phyloP scores from a whole-genome alignment of 2,329 filamentous ascomycete genomes.

The Penicillium glabrum region DNA sequence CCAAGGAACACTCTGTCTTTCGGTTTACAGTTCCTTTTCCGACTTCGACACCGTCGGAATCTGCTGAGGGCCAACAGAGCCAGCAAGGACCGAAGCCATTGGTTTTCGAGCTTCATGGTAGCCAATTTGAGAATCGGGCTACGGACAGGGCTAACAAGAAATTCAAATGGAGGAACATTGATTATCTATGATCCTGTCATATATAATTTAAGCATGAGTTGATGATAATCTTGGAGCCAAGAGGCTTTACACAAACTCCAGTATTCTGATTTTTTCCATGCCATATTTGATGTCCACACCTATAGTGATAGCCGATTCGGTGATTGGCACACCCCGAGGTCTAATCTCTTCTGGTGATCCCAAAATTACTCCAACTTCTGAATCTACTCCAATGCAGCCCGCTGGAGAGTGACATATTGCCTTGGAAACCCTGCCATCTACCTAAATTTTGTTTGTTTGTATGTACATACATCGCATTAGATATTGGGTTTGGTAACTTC shows the following conservation, averaged over 20 bases:
- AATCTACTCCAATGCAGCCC: background rate
- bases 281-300: background rate
- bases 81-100: slow-evolving; percentile 42
- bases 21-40: slow-evolving; percentile 66
- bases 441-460: background rate
- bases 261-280: background rate
- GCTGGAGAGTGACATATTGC: background rate
- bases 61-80: slow-evolving; percentile 18
- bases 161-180: slow-evolving; percentile 80
- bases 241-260: background rate
- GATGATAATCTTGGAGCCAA: background rate
- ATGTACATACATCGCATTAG: background rate
- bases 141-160: slow-evolving; percentile 87
- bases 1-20: slow-evolving; percentile 89
- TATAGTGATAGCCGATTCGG: background rate
- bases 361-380: background rate
- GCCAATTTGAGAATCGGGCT: slow-evolving; percentile 79
- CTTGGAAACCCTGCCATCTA: background rate
- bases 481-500: background rate
- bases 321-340: background rate
- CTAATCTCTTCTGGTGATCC: background rate
- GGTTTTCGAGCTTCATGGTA: slow-evolving; percentile 81
- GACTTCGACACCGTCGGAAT: slow-evolving; percentile 3
- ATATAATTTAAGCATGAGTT: background rate
- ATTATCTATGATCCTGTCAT: slow-evolving; percentile 43